Conservation (phyloP, 306 rosid genomes). For the Canavalia ensiformis region DNA sequence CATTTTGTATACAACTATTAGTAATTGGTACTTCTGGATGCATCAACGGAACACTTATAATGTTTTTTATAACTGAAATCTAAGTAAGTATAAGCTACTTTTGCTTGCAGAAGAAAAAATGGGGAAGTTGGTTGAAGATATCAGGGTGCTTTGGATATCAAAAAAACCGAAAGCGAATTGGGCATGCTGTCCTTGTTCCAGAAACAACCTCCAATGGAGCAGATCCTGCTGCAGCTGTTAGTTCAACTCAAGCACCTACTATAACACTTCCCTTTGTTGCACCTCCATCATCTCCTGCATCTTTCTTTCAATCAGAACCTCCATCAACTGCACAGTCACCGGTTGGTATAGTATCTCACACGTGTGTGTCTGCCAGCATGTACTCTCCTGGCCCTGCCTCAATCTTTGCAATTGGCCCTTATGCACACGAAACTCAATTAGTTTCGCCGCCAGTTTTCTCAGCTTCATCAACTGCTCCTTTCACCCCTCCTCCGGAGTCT, state of each 20-base stretch:
- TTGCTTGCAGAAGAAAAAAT: conserved; percentile 82
- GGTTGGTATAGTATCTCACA: conserved; percentile 57
- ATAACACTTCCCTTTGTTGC: conserved; percentile 80
- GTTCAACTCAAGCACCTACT: conserved; percentile 57
- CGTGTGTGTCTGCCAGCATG: conserved; percentile 81
- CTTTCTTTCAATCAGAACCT: conserved; percentile 93
- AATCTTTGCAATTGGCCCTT: conserved; percentile 94
- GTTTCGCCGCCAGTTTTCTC: conserved; percentile 98
- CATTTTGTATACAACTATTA: conserved; percentile 1
- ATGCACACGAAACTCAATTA: conserved; percentile 85
- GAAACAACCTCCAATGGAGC: conserved; percentile 59
- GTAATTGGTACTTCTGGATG: conserved; percentile 20
- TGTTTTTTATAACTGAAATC: conserved; percentile 35
- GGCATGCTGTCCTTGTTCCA: conserved; percentile 78
- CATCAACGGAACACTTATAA: conserved; percentile 11
- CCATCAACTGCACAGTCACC: conserved; percentile 91
- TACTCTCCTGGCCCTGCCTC: conserved; percentile 94
- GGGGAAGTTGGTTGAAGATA: conserved; percentile 80
- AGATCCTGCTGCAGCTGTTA: conserved; percentile 55
- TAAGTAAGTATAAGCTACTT: conserved; percentile 31
- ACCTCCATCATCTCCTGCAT: conserved; percentile 97
- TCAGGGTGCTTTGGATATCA: conserved; percentile 82
- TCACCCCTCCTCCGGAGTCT: conserved; percentile 94
- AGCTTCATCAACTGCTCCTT: conserved; percentile 93
- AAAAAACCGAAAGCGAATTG: conserved; percentile 70